Base-by-base conservation (phyloP, 305 asterid genomes). In the Nicotiana rustica region DNA sequence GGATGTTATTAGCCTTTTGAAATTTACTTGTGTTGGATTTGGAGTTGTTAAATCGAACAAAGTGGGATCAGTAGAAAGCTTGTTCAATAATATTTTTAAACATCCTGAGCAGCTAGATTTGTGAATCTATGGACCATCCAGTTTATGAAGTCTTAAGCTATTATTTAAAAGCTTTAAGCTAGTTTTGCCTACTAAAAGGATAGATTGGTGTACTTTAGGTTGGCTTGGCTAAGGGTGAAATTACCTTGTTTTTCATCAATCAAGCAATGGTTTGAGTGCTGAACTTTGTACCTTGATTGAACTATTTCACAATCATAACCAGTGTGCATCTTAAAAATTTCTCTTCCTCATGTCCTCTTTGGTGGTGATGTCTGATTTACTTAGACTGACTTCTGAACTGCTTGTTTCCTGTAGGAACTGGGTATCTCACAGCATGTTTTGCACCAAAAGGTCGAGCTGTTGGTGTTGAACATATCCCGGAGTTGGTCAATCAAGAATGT, bases 401-500 rank as follows among this genome's bases (percentile, higher is more conserved):
- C 13, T 61, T 77, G 56, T 68, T 81, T 84, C 78, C 17, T 88
- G 67, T 83, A 93, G 99, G 99, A 31, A 93, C 99, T 18, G 99
- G 99, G 79, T 96, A 94, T 78, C 85, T 96, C 94, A 96, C 99
- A 65, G 97, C 99, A 71, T 93, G 99, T 87, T 91, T 96, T 86
- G 98, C 97, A 62, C 88, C 97, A 15, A 91, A 91, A 91, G 99
- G 99, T 18, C 91, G 86, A 84, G 92, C 89, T 77, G 92, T 96
- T 85, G 99, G 99, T 79, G 97, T 96, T 44, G 99, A 96, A 85
- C 99, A 96, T 85, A 94, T 96, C 84, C 98, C 98, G 0, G 97
- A 96, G 84, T 85, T 94, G 90, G 82, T 96, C 98, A 21, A 87
- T 94, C 78, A 83, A 87, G 81, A 96, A 90, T 83, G 88, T 96